Conservation (phyloP, 768 basidiomycete species). For the Suillus weaverae region DNA sequence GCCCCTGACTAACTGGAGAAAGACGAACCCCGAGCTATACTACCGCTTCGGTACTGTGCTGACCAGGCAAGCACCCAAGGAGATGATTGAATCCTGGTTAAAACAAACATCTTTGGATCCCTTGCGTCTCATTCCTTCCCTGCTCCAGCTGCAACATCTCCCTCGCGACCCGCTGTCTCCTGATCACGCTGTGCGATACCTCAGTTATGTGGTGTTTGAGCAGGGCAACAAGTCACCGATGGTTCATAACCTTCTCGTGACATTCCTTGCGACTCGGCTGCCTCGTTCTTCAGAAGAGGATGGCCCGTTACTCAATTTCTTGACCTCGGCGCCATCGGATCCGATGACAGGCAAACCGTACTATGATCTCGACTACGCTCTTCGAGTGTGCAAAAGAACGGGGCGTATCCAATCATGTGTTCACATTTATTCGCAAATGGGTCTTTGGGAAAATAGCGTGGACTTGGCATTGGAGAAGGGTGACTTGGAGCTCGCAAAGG, state of each 20-base stretch:
- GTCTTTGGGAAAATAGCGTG: slow-evolving; percentile 93
- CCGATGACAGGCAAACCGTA: slow-evolving; percentile 84
- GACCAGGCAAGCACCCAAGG: slow-evolving; percentile 82
- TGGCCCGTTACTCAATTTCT: slow-evolving; percentile 77
- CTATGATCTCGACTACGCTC: slow-evolving; percentile 95
- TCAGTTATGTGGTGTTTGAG: slow-evolving; percentile 82
- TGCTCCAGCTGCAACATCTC: slow-evolving; percentile 76
- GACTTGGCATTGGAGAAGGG: slow-evolving; percentile 93
- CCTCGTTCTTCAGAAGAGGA: slow-evolving; percentile 60
- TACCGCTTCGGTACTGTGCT: slow-evolving; percentile 91
- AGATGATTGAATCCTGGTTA: slow-evolving; percentile 91
- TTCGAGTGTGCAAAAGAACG: slow-evolving; percentile 85
- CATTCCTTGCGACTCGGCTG: slow-evolving; percentile 68
- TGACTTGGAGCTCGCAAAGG: slow-evolving; percentile 91
- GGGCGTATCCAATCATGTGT: slow-evolving; percentile 87
- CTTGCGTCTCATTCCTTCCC: slow-evolving; percentile 82
- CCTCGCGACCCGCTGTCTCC: slow-evolving; percentile 70
- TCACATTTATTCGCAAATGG: slow-evolving; percentile 97
- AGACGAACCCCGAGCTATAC: slow-evolving; percentile 87
- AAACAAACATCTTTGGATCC: slow-evolving; percentile 80
- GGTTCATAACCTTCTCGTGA: slow-evolving; percentile 92
- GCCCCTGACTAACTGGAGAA: slow-evolving; percentile 11
- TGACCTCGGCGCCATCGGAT: slow-evolving; percentile 78
- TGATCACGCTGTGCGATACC: slow-evolving; percentile 88
- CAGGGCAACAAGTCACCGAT: slow-evolving; percentile 79